These are phyloP conservation scores for Xylaria sp. DNA, from an alignment of 2,329 filamentous ascomycete genomes.

Conservation along the genomic window DNA sequence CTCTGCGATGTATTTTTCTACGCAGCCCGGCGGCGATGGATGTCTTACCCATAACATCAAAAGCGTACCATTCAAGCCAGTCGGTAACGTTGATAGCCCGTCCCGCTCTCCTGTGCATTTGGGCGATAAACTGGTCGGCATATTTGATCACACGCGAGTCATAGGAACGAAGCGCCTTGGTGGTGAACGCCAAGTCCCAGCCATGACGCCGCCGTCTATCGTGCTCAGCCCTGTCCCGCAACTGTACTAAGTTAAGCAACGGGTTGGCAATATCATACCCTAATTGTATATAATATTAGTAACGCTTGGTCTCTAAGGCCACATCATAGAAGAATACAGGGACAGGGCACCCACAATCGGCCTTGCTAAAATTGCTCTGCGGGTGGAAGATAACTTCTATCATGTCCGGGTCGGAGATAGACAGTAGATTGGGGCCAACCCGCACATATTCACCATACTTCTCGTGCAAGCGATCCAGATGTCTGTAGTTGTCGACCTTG, in stretches of 20 bases:
- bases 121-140: constrained; percentile 35
- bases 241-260: constrained; percentile 33
- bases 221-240: constrained; percentile 34
- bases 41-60: constrained; percentile 41
- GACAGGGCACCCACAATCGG: constrained; percentile 32
- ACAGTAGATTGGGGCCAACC: constrained; percentile 36
- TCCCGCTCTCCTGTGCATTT: constrained; percentile 32
- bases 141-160: constrained; percentile 38
- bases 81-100: constrained; percentile 32
- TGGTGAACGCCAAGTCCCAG: constrained; percentile 40
- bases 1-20: neutral
- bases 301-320: neutral
- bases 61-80: constrained; percentile 39
- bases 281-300: constrained; percentile 14
- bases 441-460: constrained; percentile 39
- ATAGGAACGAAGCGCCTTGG: constrained; percentile 36
- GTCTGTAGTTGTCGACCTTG: constrained; percentile 37
- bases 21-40: neutral
- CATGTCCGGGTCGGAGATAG: constrained; percentile 37
- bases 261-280: constrained; percentile 40
- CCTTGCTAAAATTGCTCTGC: constrained; percentile 36
- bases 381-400: constrained; percentile 33
- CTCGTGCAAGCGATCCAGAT: constrained; percentile 34
- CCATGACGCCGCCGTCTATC: constrained; percentile 36
- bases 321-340: neutral